A percentile compares a stretch with the other conserved stretches of the same genome.
Evolutionary conservation across 352 stramenopile species (phyloP).

Genomic region (Phytopythium litorale): DNA sequence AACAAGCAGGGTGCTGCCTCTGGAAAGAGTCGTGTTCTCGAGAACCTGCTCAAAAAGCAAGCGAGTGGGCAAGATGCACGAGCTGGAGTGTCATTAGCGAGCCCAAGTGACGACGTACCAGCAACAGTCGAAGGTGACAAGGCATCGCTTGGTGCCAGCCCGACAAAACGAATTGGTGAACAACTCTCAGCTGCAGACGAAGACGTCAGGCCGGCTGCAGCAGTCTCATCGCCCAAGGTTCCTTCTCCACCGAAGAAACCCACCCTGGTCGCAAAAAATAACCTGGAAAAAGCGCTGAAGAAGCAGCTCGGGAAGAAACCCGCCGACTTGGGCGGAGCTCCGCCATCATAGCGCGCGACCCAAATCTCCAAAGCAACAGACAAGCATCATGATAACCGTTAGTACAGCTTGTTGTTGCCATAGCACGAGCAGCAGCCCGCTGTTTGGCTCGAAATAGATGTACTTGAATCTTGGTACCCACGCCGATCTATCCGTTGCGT

Average conservation of each 20-base stretch:
- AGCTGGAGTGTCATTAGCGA: neutral
- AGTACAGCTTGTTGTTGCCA: no score
- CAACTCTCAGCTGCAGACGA: neutral
- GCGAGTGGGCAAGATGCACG: neutral
- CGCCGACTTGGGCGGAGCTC: neutral
- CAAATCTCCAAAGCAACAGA: neutral
- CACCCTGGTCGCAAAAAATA: slow-evolving; percentile 19
- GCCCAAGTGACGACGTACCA: neutral
- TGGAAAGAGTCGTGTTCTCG: slow-evolving; percentile 36
- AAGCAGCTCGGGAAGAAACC: slow-evolving; percentile 25
- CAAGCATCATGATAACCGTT: no score
- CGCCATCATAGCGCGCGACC: neutral
- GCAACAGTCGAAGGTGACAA: neutral
- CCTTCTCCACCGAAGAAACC: slow-evolving; percentile 11
- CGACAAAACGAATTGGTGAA: neutral
- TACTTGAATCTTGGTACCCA: neutral
- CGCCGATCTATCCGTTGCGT: slow-evolving; percentile 3
- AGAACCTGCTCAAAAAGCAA: slow-evolving; percentile 31
- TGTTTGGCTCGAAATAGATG: neutral
- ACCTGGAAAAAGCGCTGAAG: slow-evolving; percentile 42
- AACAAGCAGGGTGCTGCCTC: slow-evolving; percentile 23
- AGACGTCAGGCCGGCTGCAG: no score
- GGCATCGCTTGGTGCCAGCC: neutral
- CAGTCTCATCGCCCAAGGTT: neutral
- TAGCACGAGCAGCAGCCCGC: neutral